These are phyloP conservation scores for Clavispora asparagi DNA, from an alignment of 805 yeast genomes.

Conservation along the genomic window DNA sequence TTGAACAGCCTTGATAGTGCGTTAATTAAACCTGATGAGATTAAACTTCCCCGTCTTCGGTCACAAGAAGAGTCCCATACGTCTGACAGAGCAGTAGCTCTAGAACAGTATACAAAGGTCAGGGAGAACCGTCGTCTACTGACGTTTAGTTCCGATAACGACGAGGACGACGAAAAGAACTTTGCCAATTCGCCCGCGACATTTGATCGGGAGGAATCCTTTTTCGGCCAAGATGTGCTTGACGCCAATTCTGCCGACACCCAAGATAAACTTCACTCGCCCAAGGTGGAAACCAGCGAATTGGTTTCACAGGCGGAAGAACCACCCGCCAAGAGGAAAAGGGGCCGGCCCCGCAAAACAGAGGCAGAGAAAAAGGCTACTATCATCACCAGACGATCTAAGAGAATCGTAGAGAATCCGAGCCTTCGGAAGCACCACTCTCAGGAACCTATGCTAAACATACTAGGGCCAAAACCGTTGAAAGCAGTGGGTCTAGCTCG, in stretches of 20 bases:
- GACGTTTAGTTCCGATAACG: constrained; percentile 12
- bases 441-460: constrained; percentile 1
- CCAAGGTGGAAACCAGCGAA: background rate
- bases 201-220: background rate
- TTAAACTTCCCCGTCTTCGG: constrained; percentile 14
- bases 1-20: constrained; percentile 21
- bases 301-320: background rate
- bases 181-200: background rate
- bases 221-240: background rate
- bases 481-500: constrained; percentile 7
- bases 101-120: background rate
- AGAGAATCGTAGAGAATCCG: constrained; percentile 12
- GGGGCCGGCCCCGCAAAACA: constrained; percentile 14
- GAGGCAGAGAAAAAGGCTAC: constrained; percentile 7
- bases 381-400: constrained; percentile 11
- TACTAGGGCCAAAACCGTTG: constrained; percentile 6
- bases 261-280: background rate
- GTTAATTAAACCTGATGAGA: constrained; percentile 18
- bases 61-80: background rate
- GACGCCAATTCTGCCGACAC: background rate
- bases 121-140: constrained; percentile 4
- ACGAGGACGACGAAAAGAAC: constrained; percentile 6
- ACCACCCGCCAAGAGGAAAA: constrained; percentile 8
- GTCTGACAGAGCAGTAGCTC: background rate
- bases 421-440: constrained; percentile 6